phyloP scores from a whole-genome alignment of 2,329 filamentous ascomycete genomes.

The Pseudogymnoascus sp. region DNA sequence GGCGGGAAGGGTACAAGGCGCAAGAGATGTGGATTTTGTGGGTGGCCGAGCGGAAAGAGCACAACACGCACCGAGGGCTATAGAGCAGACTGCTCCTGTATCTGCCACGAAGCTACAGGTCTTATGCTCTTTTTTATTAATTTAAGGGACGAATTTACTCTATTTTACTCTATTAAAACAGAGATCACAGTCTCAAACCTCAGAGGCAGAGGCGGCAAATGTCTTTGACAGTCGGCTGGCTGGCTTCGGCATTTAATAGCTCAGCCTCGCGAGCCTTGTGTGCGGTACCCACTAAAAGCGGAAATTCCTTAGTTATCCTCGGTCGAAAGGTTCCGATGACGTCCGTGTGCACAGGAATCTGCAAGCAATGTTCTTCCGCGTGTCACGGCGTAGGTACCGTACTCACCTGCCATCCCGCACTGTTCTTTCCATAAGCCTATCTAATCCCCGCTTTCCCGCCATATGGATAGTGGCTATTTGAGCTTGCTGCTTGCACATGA shows the following conservation, averaged over 20 bases:
- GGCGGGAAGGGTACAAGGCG: slow-evolving; percentile 2
- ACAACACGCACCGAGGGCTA: not conserved
- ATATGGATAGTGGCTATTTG: slow-evolving; percentile 3
- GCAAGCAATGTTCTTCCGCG: not conserved
- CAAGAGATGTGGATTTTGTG: not conserved
- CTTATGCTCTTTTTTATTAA: not conserved
- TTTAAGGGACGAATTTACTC: not conserved
- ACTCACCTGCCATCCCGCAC: not conserved
- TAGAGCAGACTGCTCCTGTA: no score
- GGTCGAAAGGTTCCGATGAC: slow-evolving; percentile 8
- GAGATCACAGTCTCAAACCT: not conserved
- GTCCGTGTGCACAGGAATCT: not conserved
- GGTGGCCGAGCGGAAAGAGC: not conserved
- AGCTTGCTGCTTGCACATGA: not conserved
- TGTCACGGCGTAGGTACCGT: not conserved
- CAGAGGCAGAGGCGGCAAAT: not conserved
- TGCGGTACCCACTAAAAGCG: slow-evolving; percentile 8
- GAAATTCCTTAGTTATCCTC: slow-evolving; percentile 4
- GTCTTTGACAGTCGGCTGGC: not conserved
- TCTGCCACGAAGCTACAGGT: not conserved
- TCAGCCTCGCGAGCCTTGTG: slow-evolving; percentile 6
- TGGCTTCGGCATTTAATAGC: slow-evolving; percentile 5
- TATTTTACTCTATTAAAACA: not conserved
- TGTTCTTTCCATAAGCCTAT: not conserved
- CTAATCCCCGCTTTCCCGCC: slow-evolving; percentile 3